Percentiles rank a stretch among this genome's conserved stretches.
phyloP scores from a whole-genome alignment of 2,329 filamentous ascomycete species.

The Epichloe baconii region DNA sequence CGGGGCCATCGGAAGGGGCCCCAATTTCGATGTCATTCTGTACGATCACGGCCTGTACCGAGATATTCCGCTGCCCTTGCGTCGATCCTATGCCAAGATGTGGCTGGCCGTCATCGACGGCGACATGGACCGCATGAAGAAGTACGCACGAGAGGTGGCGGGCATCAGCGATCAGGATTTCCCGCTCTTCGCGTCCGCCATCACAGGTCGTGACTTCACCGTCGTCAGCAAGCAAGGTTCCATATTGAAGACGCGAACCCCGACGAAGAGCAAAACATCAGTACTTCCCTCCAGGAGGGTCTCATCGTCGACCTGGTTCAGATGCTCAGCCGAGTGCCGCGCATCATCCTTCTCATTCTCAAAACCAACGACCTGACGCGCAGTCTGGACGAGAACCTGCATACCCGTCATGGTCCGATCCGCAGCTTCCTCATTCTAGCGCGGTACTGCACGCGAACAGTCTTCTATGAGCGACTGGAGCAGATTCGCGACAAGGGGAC shows the following conservation, averaged over 20 bases:
- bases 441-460: constrained; percentile 52
- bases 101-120: constrained; percentile 94
- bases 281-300: constrained; percentile 71
- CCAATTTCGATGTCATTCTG: constrained; percentile 89
- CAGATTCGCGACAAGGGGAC: constrained; percentile 39
- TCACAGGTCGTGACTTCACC: constrained; percentile 83
- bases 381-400: constrained; percentile 80
- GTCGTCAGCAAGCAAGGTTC: constrained; percentile 52
- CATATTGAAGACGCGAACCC: constrained; percentile 46
- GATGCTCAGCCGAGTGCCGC: constrained; percentile 74
- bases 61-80: constrained; percentile 67
- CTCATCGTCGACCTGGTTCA: constrained; percentile 80
- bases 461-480: constrained; percentile 52
- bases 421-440: constrained; percentile 56
- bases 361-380: constrained; percentile 97
- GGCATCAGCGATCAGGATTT: constrained; percentile 84
- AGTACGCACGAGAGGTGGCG: constrained; percentile 79
- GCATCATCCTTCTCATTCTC: constrained; percentile 85
- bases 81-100: constrained; percentile 85
- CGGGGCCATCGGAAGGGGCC: constrained; percentile 32
- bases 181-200: constrained; percentile 87
- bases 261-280: constrained; percentile 78
- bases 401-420: constrained; percentile 55
- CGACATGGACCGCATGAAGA: constrained; percentile 74
- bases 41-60: constrained; percentile 97